Conservation (phyloP, 148 eudicot genomes). For the Arctostaphylos glauca region DNA sequence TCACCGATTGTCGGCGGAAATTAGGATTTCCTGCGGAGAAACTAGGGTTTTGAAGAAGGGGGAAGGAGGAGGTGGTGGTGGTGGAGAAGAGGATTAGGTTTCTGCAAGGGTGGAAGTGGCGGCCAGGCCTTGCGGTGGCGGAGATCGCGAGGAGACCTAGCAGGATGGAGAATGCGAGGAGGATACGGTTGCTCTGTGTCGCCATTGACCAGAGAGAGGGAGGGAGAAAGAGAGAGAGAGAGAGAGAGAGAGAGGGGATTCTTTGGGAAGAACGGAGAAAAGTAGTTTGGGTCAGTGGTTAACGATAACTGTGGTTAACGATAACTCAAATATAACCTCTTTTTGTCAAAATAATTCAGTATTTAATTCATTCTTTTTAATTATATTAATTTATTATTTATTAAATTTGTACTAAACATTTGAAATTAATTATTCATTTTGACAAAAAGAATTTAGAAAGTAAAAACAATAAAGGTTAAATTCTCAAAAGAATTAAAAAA, state of each 20-base stretch:
- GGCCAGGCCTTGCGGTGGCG: conserved; percentile 36
- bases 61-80: conserved; percentile 24
- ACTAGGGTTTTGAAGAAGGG: conserved; percentile 13
- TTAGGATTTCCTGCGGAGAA: conserved; percentile 27
- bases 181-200: conserved; percentile 14
- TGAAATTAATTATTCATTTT: no score
- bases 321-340: no score
- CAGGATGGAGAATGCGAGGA: conserved; percentile 26
- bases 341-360: no score
- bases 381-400: no score
- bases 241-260: neutral
- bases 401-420: no score
- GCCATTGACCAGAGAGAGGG: conserved; percentile 36
- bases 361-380: no score
- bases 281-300: neutral
- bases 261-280: neutral
- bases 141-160: conserved; percentile 29
- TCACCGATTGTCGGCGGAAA: conserved; percentile 22
- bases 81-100: conserved; percentile 54
- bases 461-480: no score
- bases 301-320: neutral
- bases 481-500: no score
- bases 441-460: no score
- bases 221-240: neutral
- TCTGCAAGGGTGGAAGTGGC: conserved; percentile 37